Base-by-base conservation (phyloP, 164 flowering plant species). In the Malania oleifera region DNA sequence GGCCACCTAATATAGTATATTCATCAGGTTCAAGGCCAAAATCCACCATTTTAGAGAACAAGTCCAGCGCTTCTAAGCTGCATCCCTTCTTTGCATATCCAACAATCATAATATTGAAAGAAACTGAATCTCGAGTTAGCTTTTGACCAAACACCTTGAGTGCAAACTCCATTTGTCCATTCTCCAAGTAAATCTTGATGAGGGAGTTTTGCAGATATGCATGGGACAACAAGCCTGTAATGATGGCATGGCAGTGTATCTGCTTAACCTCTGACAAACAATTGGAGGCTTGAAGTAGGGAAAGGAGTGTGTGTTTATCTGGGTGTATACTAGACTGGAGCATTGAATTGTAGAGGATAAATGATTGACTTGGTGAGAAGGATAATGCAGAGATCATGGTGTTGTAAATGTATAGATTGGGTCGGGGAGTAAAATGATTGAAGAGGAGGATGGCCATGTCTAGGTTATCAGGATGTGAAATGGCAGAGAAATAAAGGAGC, bases 371-470 rank as follows among this genome's bases (percentile, higher is more conserved):
- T 2, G 60, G 38, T 2, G 79, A 70, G 48, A 65, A 67, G 5
- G 77, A 69, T 25, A 71, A 55, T 23, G 84, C 77, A 37, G 79
- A 74, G 34, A 78, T 80, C 77, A 82, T 69, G 51, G 70, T 71
- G 49, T 82, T 78, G 69, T 52, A 80, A 37, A 82, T 76, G 69
- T 46, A 82, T 19, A 78, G 75, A 68, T 82, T 80, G 15, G 87
- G 83, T 39, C 41, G 46, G 54, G 75, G 79, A 52, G 75, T 73
- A 39, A 35, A 70, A 65, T 78, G 75, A 57, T 72, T 44, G 56
- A 80, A 80, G 13, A 82, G 80, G 26, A 70, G 45, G 49, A 65
- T 55, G 27, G 87, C 83, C 63, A 76, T 25, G 71, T 80, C 87
- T 40, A 75, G 43, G 52, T 71, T 76, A 28, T 78, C 77, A 39